Percentiles rank a stretch among this genome's conserved stretches.
phyloP scores from a whole-genome alignment of 305 asterid genomes.

The Vinca major region DNA sequence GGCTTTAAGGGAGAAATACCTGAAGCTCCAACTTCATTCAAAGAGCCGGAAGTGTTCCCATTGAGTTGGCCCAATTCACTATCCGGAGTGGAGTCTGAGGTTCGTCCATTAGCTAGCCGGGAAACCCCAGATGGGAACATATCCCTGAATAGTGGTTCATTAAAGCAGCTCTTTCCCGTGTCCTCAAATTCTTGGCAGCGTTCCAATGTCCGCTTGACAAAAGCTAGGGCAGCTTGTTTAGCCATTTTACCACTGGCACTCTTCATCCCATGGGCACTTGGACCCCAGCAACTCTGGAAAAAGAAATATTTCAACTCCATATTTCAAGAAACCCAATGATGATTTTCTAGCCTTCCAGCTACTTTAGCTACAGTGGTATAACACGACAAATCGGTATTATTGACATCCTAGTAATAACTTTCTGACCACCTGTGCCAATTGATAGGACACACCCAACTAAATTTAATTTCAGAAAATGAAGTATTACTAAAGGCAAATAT shows the following conservation, averaged over 20 bases:
- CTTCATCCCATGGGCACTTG: conserved; percentile 75
- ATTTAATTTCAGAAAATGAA: neutral
- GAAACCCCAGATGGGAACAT: conserved; percentile 66
- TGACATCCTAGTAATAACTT: neutral
- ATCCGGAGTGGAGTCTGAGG: conserved; percentile 39
- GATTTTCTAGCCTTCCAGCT: neutral
- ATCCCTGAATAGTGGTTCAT: conserved; percentile 52
- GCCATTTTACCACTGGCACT: conserved; percentile 74
- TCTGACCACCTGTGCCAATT: too few species aligned
- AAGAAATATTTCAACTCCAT: conserved; percentile 10
- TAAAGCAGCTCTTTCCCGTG: conserved; percentile 80
- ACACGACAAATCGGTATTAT: neutral
- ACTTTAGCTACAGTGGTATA: neutral
- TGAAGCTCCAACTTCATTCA: conserved; percentile 55
- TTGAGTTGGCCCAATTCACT: conserved; percentile 44
- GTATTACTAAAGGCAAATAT: neutral
- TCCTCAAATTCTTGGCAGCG: conserved; percentile 58
- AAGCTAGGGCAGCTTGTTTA: conserved; percentile 80
- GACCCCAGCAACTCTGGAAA: conserved; percentile 72
- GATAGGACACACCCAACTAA: neutral
- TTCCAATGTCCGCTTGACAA: conserved; percentile 64
- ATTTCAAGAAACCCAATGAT: conserved; percentile 6
- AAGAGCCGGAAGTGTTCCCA: conserved; percentile 40
- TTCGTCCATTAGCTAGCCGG: conserved; percentile 38
- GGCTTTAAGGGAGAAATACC: conserved; percentile 33